Base-by-base conservation (phyloP, 371 early-diverging fungal genomes). In the Mortierella sp. region DNA sequence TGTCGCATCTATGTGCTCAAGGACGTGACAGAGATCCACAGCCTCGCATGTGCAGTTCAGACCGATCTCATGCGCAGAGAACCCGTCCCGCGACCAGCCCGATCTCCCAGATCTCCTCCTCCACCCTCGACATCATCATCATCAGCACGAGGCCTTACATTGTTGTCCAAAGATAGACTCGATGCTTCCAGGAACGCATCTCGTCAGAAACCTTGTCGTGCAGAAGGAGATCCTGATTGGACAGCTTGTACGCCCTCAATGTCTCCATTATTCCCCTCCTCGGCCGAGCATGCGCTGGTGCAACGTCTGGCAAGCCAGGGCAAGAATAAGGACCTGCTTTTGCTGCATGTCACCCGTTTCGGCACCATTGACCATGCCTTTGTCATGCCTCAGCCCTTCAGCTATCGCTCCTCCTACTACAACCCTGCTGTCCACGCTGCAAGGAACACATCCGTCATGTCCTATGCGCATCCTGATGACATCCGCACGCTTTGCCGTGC, bases 361-460 rank as follows among this genome's bases (percentile, higher is more conserved):
- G 74, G 74, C 24, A 74, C 60, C 1, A 39, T 74, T 40, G 76
- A 74, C 34, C 68, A 68, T 41, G 64, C 68, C 51, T 64, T 63
- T 48, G 45, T 61, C 28, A 50, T 64, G 17, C 29, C 58, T 10
- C 67, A 60, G 16, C 47, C 28, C 6, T 41, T 22, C 43, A n/a
- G 10, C 10, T 10, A 10, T 34, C 34, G 34, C 29, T 17, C 37
- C 22, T 21, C 22, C 13, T 46, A 52, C 10, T 50, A 52, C n/a
- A 34, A 19, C 24, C 22, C 52, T 2, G 19, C 54, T 27, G 45
- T 66, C 24, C 10, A 27, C 6, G 66, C 53, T 0, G 27, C 54
- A 45, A 59, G 50, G 24, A 68, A 63, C 46, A 60, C 53, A 10
- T 67, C 76, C 8, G 50, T 67, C 49, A 68, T 68, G 68, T 59